A percentile compares a stretch with the other conserved stretches of the same genome.
These are phyloP conservation scores for Ceratocystis diversiconidia DNA, from an alignment of 2,329 filamentous ascomycete species.

Conservation along the genomic window DNA sequence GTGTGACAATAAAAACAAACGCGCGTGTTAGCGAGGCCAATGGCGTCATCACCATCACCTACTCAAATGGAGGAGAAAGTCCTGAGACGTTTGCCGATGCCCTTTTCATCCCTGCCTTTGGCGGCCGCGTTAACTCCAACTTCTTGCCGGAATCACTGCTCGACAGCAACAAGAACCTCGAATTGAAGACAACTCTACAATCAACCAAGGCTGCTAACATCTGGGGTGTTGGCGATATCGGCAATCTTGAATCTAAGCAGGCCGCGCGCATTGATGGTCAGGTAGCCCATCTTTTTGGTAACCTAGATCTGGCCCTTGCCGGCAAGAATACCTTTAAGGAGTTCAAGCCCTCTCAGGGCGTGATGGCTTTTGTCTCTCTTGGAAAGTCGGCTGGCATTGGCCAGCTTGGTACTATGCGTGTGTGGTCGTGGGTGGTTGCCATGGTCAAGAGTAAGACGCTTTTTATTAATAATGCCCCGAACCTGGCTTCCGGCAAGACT, in stretches of 20 bases:
- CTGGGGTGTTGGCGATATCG: conserved; percentile 33
- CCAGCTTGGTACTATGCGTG: conserved; percentile 27
- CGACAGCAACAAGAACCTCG: conserved; percentile 25
- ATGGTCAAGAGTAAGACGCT: conserved; percentile 28
- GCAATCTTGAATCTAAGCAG: conserved; percentile 29
- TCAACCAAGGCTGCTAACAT: conserved; percentile 26
- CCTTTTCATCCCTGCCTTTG: conserved; percentile 35
- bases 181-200: conserved; percentile 28
- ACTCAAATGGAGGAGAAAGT: neutral
- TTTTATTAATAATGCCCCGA: conserved; percentile 25
- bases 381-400: conserved; percentile 29
- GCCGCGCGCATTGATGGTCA: conserved; percentile 24
- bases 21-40: conserved; percentile 27
- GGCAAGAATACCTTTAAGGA: conserved; percentile 22
- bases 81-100: conserved; percentile 26
- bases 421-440: conserved; percentile 29
- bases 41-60: conserved; percentile 26
- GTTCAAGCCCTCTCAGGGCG: conserved; percentile 24
- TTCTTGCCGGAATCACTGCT: conserved; percentile 30
- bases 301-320: conserved; percentile 26
- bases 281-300: conserved; percentile 25
- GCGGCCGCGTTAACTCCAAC: conserved; percentile 31
- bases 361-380: conserved; percentile 28
- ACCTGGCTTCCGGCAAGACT: conserved; percentile 26
- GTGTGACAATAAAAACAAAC: conserved; percentile 30